Conservation (phyloP, 2,329 filamentous ascomycete genomes). For the Colletotrichum chlorophyti region DNA sequence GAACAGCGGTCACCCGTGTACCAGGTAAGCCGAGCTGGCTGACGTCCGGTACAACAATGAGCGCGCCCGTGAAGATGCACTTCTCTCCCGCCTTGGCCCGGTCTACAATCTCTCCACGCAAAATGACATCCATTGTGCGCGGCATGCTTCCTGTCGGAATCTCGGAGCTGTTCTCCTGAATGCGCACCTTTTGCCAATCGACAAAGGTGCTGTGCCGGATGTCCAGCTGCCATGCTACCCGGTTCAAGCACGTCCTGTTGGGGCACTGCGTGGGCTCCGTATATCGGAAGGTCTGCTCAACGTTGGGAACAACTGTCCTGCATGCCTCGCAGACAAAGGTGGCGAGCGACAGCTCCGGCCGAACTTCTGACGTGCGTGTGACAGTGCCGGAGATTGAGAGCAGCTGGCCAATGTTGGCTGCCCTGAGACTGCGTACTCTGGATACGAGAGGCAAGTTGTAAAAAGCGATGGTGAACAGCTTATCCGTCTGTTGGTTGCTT, state of each 20-base stretch:
- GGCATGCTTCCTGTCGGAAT: constrained; percentile 99
- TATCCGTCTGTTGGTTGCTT: constrained; percentile 94
- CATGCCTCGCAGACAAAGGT: constrained; percentile 94
- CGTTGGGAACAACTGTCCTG: constrained; percentile 82
- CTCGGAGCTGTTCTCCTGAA: constrained; percentile 98
- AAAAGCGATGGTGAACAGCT: constrained; percentile 90
- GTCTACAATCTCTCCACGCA: constrained; percentile 97
- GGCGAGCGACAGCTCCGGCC: constrained; percentile 88
- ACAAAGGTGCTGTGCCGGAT: constrained; percentile 97
- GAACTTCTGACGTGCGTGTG: constrained; percentile 94
- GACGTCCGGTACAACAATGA: constrained; percentile 97
- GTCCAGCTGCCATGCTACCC: constrained; percentile 93
- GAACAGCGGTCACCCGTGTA: constrained; percentile 79
- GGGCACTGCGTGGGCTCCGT: constrained; percentile 97
- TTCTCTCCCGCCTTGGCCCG: constrained; percentile 97
- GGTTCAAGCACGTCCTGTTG: constrained; percentile 85
- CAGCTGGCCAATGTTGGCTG: constrained; percentile 88
- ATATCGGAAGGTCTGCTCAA: constrained; percentile 97
- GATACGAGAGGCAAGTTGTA: constrained; percentile 92
- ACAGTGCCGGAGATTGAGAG: constrained; percentile 97
- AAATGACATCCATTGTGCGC: constrained; percentile 94
- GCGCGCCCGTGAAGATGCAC: constrained; percentile 94
- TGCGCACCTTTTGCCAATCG: constrained; percentile 98
- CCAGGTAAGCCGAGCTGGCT: constrained; percentile 93
- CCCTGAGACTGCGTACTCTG: constrained; percentile 83